phyloP scores from a whole-genome alignment of 2,329 filamentous ascomycete genomes.

The Coniella lustricola region DNA sequence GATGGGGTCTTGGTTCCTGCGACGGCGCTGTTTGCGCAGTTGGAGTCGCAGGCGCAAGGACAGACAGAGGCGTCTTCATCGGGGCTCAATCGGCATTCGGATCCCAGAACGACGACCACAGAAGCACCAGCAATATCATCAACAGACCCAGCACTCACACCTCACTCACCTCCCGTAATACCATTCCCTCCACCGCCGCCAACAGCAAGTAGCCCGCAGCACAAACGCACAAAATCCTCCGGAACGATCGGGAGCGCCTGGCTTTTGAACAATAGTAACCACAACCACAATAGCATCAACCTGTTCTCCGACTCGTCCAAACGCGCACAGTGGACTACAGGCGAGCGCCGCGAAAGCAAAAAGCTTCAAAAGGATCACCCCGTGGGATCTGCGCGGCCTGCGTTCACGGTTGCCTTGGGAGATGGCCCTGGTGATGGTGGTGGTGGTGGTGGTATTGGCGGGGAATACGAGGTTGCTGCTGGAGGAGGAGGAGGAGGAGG shows the following conservation, averaged over 20 bases:
- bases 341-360: constrained; percentile 13
- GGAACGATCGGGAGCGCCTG: constrained; percentile 2
- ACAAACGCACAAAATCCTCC: constrained; percentile 10
- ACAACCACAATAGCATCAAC: not conserved
- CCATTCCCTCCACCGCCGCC: not conserved
- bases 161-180: not conserved
- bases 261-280: constrained; percentile 6
- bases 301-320: constrained; percentile 1
- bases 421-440: not conserved
- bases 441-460: not conserved
- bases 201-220: not conserved
- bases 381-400: constrained; percentile 11
- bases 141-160: too few relatives aligned
- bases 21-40: not conserved
- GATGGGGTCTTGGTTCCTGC: constrained; percentile 6
- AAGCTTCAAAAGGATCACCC: constrained; percentile 16
- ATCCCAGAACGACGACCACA: too few relatives aligned
- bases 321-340: constrained; percentile 10
- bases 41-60: too few relatives aligned
- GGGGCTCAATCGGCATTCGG: too few relatives aligned
- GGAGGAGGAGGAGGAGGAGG: not conserved
- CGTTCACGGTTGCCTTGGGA: constrained; percentile 4
- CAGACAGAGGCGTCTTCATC: too few relatives aligned
- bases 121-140: too few relatives aligned
- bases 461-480: too few relatives aligned